Evolutionary conservation across 192 early-diverging fungal species (phyloP).

Genomic region (Linnemannia hyalina): DNA sequence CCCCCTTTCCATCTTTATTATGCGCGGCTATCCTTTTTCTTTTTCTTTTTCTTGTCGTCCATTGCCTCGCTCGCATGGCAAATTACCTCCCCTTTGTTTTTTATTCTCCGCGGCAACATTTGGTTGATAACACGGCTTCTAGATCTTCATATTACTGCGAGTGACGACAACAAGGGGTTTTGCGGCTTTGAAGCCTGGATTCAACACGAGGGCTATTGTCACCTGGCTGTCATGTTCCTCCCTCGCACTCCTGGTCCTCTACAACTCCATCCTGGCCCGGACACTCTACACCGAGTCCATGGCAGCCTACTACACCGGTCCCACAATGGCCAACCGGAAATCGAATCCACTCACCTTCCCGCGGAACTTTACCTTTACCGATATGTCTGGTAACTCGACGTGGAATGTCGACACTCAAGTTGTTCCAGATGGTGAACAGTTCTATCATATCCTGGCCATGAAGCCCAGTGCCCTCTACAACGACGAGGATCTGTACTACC

Average conservation of each 20-base stretch:
- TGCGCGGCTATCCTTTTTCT: background rate
- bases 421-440: background rate
- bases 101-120: background rate
- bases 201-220: slow-evolving; percentile 45
- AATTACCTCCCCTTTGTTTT: background rate
- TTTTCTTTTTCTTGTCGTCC: background rate
- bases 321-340: background rate
- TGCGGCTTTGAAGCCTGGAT: slow-evolving; percentile 45
- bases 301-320: slow-evolving; percentile 27
- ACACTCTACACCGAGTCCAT: slow-evolving; percentile 41
- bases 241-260: slow-evolving; percentile 28
- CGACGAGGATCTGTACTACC: background rate
- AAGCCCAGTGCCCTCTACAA: slow-evolving; percentile 28
- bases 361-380: slow-evolving; percentile 12
- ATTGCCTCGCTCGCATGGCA: background rate
- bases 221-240: slow-evolving; percentile 47
- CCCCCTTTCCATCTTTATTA: background rate
- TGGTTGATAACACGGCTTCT: background rate
- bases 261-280: slow-evolving; percentile 34
- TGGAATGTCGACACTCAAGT: background rate
- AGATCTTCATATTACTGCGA: slow-evolving; percentile 48
- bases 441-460: slow-evolving; percentile 33
- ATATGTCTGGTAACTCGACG: slow-evolving; percentile 1
- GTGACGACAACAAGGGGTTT: slow-evolving; percentile 53
- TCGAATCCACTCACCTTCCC: background rate